Conservation (phyloP, 1,284 basidiomycete species). For the Cryptococcus amylolentus region DNA sequence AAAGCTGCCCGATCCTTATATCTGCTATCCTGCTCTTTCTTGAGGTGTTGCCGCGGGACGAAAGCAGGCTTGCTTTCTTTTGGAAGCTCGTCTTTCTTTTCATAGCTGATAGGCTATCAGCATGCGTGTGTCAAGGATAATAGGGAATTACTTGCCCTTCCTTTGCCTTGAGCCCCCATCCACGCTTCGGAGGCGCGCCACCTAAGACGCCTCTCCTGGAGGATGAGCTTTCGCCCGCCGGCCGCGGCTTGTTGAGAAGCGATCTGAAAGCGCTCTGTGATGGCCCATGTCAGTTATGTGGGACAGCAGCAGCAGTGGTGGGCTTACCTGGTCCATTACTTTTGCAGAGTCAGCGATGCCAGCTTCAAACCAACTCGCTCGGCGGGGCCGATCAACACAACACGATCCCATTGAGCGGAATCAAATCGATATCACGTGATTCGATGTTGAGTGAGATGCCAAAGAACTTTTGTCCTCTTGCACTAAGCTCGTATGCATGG, state of each 20-base stretch:
- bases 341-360: too few relatives aligned
- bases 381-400: too few relatives aligned
- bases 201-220: slow-evolving; percentile 27
- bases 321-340: background rate
- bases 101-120: slow-evolving; percentile 5
- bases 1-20: slow-evolving; percentile 49
- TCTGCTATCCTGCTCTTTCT: slow-evolving; percentile 25
- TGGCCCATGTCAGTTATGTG: too few relatives aligned
- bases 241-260: slow-evolving; percentile 35
- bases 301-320: too few relatives aligned
- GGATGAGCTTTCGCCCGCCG: slow-evolving; percentile 19
- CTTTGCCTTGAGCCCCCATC: slow-evolving; percentile 38
- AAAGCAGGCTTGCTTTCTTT: slow-evolving; percentile 21
- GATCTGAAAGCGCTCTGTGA: slow-evolving; percentile 43
- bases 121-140: background rate
- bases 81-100: slow-evolving; percentile 15
- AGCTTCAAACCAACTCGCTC: too few relatives aligned
- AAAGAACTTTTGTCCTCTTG: too few relatives aligned
- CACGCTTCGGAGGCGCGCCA: slow-evolving; percentile 30
- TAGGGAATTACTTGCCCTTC: slow-evolving; percentile 20
- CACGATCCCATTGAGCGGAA: too few relatives aligned
- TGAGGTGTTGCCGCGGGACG: slow-evolving; percentile 33
- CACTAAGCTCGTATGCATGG: too few relatives aligned
- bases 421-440: background rate
- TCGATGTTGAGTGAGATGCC: too few relatives aligned